A percentile compares a stretch with the other conserved stretches of the same genome.
Conservation (phyloP, 164 flowering plant species). For the Dillenia turbinata region DNA sequence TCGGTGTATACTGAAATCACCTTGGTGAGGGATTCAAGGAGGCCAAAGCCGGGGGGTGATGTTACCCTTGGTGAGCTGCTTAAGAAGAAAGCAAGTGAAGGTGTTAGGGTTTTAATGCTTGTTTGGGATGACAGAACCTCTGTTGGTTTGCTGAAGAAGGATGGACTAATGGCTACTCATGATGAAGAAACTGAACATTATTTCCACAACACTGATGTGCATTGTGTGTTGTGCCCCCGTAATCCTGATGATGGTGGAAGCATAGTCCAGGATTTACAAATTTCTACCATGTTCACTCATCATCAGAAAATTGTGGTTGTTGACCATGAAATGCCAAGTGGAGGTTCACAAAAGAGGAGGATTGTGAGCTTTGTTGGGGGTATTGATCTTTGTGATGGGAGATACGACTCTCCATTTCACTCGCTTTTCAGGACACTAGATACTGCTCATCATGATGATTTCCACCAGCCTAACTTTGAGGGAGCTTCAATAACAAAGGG, state of each 20-base stretch:
- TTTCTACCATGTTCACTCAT: conserved; percentile 61
- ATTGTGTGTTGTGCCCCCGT: conserved; percentile 61
- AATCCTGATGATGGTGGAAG: conserved; percentile 67
- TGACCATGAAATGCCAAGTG: conserved; percentile 45
- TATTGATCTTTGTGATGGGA: conserved; percentile 56
- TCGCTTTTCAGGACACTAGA: conserved; percentile 61
- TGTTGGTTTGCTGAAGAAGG: conserved; percentile 46
- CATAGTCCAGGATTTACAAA: conserved; percentile 46
- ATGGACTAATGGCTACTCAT: conserved; percentile 78
- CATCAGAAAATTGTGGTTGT: conserved; percentile 66
- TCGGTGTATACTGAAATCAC: conserved; percentile 65
- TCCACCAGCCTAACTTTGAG: conserved; percentile 56
- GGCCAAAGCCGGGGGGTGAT: conserved; percentile 60
- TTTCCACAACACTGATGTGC: conserved; percentile 52
- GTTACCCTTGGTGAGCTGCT: conserved; percentile 49
- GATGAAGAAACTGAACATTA: conserved; percentile 60
- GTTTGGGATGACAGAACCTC: conserved; percentile 77
- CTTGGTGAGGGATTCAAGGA: conserved; percentile 61
- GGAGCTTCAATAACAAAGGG: conserved; percentile 50
- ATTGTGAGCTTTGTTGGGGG: conserved; percentile 66
- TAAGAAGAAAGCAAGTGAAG: conserved; percentile 62
- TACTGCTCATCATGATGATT: conserved; percentile 62
- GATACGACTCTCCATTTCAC: conserved; percentile 51
- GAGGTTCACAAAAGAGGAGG: conserved; percentile 37
- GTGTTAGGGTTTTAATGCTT: conserved; percentile 63